Conservation (phyloP, 306 rosid genomes). For the Vigna radiata region DNA sequence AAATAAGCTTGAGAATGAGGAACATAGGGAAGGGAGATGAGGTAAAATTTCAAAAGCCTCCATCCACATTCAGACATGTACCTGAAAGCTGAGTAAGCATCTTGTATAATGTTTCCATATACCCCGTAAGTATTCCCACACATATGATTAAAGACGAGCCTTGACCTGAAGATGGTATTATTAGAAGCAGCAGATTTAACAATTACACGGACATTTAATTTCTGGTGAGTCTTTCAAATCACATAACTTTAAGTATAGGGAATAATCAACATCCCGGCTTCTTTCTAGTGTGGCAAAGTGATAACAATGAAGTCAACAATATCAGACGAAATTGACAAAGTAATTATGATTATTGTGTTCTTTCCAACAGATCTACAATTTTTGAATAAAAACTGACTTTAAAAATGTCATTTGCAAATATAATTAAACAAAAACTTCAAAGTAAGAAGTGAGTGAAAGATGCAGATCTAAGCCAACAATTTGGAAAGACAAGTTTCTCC, state of each 20-base stretch:
- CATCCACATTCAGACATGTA: slow-evolving; percentile 49
- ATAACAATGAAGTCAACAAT: not conserved
- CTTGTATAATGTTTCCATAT: slow-evolving; percentile 86
- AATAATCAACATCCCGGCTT: slow-evolving; percentile 31
- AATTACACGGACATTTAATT: slow-evolving; percentile 9
- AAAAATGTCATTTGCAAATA: slow-evolving; percentile 1
- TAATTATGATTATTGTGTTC: slow-evolving; percentile 7
- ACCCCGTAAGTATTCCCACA: slow-evolving; percentile 93
- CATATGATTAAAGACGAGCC: slow-evolving; percentile 94
- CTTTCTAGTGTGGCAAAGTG: slow-evolving; percentile 18
- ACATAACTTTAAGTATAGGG: not conserved
- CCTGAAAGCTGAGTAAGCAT: slow-evolving; percentile 97
- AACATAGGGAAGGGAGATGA: not conserved
- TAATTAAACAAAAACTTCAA: not conserved
- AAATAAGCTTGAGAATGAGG: slow-evolving; percentile 22
- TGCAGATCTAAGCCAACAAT: not conserved
- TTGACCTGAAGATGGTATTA: slow-evolving; percentile 76
- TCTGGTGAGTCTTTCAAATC: slow-evolving; percentile 28
- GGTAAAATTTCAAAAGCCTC: slow-evolving; percentile 30
- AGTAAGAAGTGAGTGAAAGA: slow-evolving; percentile 16
- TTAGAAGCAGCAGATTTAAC: slow-evolving; percentile 42
- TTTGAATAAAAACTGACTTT: not conserved
- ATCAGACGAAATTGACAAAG: not conserved
- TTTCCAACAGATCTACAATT: not conserved
- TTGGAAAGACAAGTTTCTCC: slow-evolving; percentile 11